A percentile compares a stretch with the other conserved stretches of the same genome.
Evolutionary conservation across 345 rosid species (phyloP).

Genomic region (Abelmoschus esculentus): DNA sequence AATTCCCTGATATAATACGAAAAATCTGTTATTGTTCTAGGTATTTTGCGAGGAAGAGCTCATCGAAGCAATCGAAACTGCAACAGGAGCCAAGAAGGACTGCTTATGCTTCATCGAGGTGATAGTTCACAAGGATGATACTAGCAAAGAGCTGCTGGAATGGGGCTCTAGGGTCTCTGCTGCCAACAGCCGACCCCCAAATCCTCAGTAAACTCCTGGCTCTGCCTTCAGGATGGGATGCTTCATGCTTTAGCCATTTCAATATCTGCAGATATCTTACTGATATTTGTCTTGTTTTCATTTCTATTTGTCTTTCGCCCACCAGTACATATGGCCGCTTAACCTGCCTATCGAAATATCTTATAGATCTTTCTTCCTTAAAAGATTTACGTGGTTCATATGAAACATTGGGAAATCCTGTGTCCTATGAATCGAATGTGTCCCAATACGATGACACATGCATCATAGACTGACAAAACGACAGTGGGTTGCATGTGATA

Average conservation of each 20-base stretch:
- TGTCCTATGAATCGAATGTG: too few species aligned
- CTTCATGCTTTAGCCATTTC: too few species aligned
- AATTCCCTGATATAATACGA: too few species aligned
- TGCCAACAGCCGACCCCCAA: constrained; percentile 72
- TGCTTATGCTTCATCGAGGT: constrained; percentile 73
- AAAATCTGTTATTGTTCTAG: constrained; percentile 19
- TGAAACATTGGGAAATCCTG: too few species aligned
- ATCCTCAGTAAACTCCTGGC: constrained; percentile 36
- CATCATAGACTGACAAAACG: too few species aligned
- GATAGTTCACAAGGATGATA: constrained; percentile 70
- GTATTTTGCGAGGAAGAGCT: constrained; percentile 60
- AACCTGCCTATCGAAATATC: too few species aligned
- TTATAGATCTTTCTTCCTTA: too few species aligned
- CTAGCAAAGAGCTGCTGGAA: constrained; percentile 75
- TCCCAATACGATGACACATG: too few species aligned
- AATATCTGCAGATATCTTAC: too few species aligned
- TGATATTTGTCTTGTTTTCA: background rate
- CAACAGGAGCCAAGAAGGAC: constrained; percentile 52
- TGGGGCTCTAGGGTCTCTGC: constrained; percentile 76
- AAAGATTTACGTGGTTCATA: too few species aligned
- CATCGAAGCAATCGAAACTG: constrained; percentile 44
- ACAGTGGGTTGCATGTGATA: too few species aligned
- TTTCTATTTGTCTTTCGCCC: background rate
- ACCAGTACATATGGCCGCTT: too few species aligned
- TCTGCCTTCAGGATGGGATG: background rate